Evolutionary conservation across 2,329 filamentous ascomycete species (phyloP).

Genomic region (Boeremia lycopersici): DNA sequence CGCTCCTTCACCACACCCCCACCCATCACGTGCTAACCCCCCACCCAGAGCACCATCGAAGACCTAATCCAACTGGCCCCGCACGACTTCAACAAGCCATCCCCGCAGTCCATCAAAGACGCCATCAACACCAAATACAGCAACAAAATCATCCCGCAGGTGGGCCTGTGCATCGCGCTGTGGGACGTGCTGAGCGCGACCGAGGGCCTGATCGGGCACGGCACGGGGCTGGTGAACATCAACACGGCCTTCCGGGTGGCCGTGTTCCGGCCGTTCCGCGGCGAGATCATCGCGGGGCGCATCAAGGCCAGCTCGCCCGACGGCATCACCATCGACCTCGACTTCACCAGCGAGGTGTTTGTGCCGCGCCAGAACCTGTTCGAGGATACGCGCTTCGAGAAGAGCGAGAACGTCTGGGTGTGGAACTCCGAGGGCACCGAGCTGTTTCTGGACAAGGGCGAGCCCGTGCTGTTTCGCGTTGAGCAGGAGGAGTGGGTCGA

Average conservation of each 20-base stretch:
- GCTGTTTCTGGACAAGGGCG: slow-evolving; percentile 88
- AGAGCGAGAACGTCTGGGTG: slow-evolving; percentile 79
- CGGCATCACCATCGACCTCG: slow-evolving; percentile 79
- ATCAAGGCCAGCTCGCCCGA: slow-evolving; percentile 74
- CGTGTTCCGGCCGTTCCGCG: slow-evolving; percentile 95
- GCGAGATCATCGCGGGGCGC: slow-evolving; percentile 84
- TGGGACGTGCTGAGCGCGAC: slow-evolving; percentile 90
- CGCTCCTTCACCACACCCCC: not conserved
- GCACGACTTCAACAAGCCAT: slow-evolving; percentile 83
- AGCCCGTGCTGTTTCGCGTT: slow-evolving; percentile 85
- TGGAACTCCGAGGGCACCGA: slow-evolving; percentile 77
- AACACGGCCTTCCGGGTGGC: slow-evolving; percentile 96
- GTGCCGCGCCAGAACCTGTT: slow-evolving; percentile 60
- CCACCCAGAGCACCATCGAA: slow-evolving; percentile 83
- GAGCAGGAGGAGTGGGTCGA: slow-evolving; percentile 91
- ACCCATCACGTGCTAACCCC: not conserved
- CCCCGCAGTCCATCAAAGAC: slow-evolving; percentile 86
- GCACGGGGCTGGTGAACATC: slow-evolving; percentile 89
- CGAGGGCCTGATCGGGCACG: slow-evolving; percentile 92
- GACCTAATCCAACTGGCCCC: slow-evolving; percentile 94
- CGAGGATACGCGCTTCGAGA: slow-evolving; percentile 66
- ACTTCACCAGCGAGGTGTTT: slow-evolving; percentile 94
- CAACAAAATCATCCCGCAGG: slow-evolving; percentile 95
- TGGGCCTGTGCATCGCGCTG: slow-evolving; percentile 90
- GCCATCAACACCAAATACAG: slow-evolving; percentile 97